A percentile compares a stretch with the other conserved stretches of the same genome.
Conservation (phyloP, 2,329 filamentous ascomycete species). For the Parastagonospora nodorum region DNA sequence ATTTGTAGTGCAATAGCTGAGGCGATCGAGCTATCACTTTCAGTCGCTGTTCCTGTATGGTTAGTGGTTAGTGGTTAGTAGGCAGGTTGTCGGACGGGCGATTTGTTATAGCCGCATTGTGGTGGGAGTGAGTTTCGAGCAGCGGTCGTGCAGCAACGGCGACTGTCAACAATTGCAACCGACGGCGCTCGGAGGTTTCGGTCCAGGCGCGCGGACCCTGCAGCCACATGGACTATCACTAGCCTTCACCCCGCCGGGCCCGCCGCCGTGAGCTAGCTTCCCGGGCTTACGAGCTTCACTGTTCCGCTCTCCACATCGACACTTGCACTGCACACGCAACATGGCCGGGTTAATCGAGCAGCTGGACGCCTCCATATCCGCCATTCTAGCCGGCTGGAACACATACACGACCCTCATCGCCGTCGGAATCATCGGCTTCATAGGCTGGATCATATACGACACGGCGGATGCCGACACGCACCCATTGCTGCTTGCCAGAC, state of each 20-base stretch:
- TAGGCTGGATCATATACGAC: constrained; percentile 73
- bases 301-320: neutral
- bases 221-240: neutral
- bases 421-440: constrained; percentile 67
- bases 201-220: neutral
- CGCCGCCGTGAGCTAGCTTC: neutral
- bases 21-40: neutral
- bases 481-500: constrained; percentile 85
- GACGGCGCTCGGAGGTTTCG: neutral
- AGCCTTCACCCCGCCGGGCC: constrained; percentile 8
- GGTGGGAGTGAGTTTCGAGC: constrained; percentile 1
- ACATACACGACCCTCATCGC: constrained; percentile 75
- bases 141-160: constrained; percentile 10
- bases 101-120: neutral
- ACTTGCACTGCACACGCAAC: constrained; percentile 9
- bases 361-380: constrained; percentile 73
- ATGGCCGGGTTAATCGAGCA: constrained; percentile 62
- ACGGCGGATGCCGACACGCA: constrained; percentile 86
- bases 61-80: constrained; percentile 28
- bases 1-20: neutral
- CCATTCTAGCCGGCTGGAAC: constrained; percentile 80
- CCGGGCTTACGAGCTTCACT: neutral
- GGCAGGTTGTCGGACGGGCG: neutral
- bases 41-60: constrained; percentile 20
- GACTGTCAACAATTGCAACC: constrained; percentile 3